Base-by-base conservation (phyloP, 2,329 filamentous ascomycete species). In the Alternaria triticimaculans region DNA sequence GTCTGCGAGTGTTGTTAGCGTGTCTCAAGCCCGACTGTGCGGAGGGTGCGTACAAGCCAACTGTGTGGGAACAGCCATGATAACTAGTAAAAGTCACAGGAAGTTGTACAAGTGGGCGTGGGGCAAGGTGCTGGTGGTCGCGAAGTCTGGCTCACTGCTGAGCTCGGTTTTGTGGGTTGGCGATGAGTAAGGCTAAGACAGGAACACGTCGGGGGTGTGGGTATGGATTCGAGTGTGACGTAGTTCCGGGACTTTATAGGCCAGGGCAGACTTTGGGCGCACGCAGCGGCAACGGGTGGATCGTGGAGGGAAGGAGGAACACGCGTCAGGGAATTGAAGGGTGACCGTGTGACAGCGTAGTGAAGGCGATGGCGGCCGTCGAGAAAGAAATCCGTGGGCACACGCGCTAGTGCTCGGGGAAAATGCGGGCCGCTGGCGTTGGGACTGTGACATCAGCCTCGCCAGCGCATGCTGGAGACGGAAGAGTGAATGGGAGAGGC, bases 41-140 rank as follows among this genome's bases (percentile, higher is more conserved):
- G 12, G 26, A 37, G 61, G 18, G 20, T 56, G 83, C 87, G 67
- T 81, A 90, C 88, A 97, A 83, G 93, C 93, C 89, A 97, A 92
- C 89, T 97, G 95, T 84, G 95, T 91, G 79, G 92, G 90, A 86
- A 87, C 90, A 82, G 93, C 92, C 94, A 97, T 97, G 88, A 90
- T 97, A 88, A 90, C 92, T 94, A 94, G 88, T 90, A 80, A 93
- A 94, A 94, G 91, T 87, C 91, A 93, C 92, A 92, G 90, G 71
- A 72, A 72, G 65, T 67, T 64, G 58, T 61, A 69, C 68, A 74
- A 68, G 69, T 49, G 71, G 71, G 66, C 57, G 67, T 62, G 44
- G 66, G 73, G 69, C 67, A 73, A 68, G 69, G 67, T 69, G 73
- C 72, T 74, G 72, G 72, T 73, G 76, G 71, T 73, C 69, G 74